These are phyloP conservation scores for Protomyces inundatus DNA, from an alignment of 1,139 yeast species.

Conservation along the genomic window DNA sequence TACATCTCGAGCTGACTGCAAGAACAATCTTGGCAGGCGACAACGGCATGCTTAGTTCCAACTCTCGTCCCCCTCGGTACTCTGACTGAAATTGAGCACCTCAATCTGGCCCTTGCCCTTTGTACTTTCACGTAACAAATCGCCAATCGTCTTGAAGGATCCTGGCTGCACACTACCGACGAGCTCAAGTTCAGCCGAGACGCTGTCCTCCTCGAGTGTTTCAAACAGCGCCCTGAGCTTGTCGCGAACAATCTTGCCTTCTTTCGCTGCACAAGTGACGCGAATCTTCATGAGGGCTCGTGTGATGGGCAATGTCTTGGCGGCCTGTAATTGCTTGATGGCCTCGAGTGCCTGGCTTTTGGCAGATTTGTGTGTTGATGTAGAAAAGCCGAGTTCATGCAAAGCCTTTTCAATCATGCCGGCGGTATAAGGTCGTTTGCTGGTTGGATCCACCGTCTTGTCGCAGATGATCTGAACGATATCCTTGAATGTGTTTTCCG, in stretches of 20 bases:
- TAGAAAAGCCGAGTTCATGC: conserved; percentile 71
- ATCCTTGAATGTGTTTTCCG: conserved; percentile 73
- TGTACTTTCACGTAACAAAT: conserved; percentile 52
- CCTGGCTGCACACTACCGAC: conserved; percentile 84
- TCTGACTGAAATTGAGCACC: conserved; percentile 45
- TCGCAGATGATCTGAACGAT: conserved; percentile 78
- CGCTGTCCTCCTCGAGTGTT: conserved; percentile 51
- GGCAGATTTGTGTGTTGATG: conserved; percentile 71
- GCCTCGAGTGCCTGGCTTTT: conserved; percentile 81
- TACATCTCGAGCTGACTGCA: too few relatives aligned
- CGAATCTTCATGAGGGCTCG: conserved; percentile 90
- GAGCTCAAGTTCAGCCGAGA: conserved; percentile 52
- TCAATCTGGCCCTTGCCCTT: conserved; percentile 64
- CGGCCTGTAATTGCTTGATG: conserved; percentile 65
- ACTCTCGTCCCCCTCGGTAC: conserved; percentile 22
- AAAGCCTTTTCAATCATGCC: conserved; percentile 88
- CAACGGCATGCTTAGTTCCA: background rate
- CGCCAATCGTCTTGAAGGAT: conserved; percentile 64
- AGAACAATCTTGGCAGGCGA: too few relatives aligned
- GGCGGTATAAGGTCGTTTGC: conserved; percentile 88
- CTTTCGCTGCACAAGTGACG: conserved; percentile 46
- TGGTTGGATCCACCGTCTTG: conserved; percentile 83
- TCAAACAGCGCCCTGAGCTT: conserved; percentile 51
- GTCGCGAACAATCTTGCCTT: conserved; percentile 51
- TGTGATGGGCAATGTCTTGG: conserved; percentile 84